A percentile compares a stretch with the other conserved stretches of the same genome.
phyloP scores from a whole-genome alignment of 441 rosid genomes.

The Arabidopsis lyrata region DNA sequence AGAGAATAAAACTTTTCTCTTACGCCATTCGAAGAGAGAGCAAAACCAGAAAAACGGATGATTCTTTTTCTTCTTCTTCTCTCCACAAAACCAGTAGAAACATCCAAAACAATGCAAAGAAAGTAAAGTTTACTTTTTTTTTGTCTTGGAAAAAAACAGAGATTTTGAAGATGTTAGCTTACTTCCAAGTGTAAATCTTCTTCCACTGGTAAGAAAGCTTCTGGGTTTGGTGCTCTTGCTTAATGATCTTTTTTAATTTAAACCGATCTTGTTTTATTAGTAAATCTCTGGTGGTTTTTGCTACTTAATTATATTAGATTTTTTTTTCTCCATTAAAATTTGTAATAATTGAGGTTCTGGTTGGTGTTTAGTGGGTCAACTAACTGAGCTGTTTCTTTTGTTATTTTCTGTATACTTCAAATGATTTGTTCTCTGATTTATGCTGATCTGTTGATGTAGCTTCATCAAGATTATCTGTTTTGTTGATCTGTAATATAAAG shows the following conservation, averaged over 20 bases:
- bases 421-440: conserved; percentile 36
- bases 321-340: neutral
- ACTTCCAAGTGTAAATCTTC: conserved; percentile 27
- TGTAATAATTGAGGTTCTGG: conserved; percentile 35
- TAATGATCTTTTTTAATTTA: neutral
- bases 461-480: conserved; percentile 41
- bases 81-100: conserved; percentile 33
- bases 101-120: conserved; percentile 31
- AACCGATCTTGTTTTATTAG: conserved; percentile 8
- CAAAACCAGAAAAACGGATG: conserved; percentile 39
- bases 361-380: conserved; percentile 39
- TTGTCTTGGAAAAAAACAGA: neutral
- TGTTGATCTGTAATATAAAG: conserved; percentile 21
- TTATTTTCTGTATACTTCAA: conserved; percentile 2
- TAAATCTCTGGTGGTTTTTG: neutral
- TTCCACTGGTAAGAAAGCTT: conserved; percentile 47
- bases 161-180: conserved; percentile 30
- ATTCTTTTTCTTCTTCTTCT: conserved; percentile 34
- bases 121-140: conserved; percentile 9
- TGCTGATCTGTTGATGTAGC: conserved; percentile 48
- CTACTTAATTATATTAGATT: conserved; percentile 13
- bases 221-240: conserved; percentile 27
- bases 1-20: conserved; percentile 43
- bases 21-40: conserved; percentile 46
- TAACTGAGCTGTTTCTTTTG: conserved; percentile 33